Conservation (phyloP, 2,329 filamentous ascomycete genomes). For the Hymenoscyphus linearis region DNA sequence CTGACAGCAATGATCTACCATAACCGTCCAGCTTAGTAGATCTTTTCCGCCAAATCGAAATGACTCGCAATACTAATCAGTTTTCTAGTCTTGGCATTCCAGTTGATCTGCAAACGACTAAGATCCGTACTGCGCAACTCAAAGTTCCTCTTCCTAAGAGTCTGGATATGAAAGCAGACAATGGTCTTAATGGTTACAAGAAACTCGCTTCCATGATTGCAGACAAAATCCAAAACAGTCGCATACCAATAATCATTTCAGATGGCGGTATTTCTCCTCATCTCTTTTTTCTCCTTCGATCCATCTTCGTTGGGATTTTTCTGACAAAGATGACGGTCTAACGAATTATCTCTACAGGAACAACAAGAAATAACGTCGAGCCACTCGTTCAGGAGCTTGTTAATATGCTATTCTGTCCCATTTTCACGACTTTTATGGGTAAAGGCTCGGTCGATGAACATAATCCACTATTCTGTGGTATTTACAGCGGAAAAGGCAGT, state of each 20-base stretch:
- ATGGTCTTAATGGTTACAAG: conserved; percentile 33
- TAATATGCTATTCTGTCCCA: conserved; percentile 39
- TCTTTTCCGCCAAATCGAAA: background rate
- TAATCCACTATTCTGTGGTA: conserved; percentile 41
- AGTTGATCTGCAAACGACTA: conserved; percentile 7
- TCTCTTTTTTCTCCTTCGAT: background rate
- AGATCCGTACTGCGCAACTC: conserved; percentile 17
- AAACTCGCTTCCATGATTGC: conserved; percentile 41
- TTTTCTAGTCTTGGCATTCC: conserved; percentile 4
- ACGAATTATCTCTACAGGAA: conserved; percentile 23
- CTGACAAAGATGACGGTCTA: background rate
- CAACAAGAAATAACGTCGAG: conserved; percentile 11
- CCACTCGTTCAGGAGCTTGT: conserved; percentile 34
- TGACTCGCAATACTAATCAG: background rate
- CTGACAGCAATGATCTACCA: conserved; percentile 11
- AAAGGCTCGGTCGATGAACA: conserved; percentile 46
- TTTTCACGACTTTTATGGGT: conserved; percentile 41
- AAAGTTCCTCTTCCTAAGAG: conserved; percentile 20
- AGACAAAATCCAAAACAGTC: conserved; percentile 45
- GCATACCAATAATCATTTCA: background rate
- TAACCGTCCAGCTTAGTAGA: conserved; percentile 7
- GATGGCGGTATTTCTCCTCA: background rate
- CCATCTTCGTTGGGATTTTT: too few species aligned
- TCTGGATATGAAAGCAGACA: conserved; percentile 17
- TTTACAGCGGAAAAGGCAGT: conserved; percentile 37